Evolutionary conservation across 805 yeast species (phyloP), one percentile per base, ranked within the genome.

Genomic region (Ogataea salicorniae): DNA sequence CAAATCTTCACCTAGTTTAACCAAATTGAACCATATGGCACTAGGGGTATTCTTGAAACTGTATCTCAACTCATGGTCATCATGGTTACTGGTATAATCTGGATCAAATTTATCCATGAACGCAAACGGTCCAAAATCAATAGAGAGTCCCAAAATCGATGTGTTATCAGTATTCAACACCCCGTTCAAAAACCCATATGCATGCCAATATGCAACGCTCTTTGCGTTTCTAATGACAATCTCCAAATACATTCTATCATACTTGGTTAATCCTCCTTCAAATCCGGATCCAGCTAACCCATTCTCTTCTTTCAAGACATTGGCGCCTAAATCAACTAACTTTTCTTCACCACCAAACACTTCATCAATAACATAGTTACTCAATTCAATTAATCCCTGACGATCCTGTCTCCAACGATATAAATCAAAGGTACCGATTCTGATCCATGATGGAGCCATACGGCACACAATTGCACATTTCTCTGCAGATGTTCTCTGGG

Each of bases 51-150:
- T 89, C n/a, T 76, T 75, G 67, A 84, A 91, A 7, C 89, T 79
- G 63, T 94, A 92, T 40, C 97, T 72, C 16, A 71, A 62, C 42
- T 71, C 68, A 39, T 74, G 76, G 64, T 94, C 99, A 60, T 90
- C 97, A 47, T 88, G 89, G 61, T 94, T 92, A 2, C 98, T 92
- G 0, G 97, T 87, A 60, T 76, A 92, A 42, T 75, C 66, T 15
- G 95, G 91, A 58, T 88, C 83, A 61, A 84, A 92, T 41, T 77
- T 79, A 60, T 91, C 97, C 84, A 91, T 77, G 50, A 90, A 85
- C 17, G 95, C 87, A 68, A 87, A 94, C 0, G 99, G 98, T 3
- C 98, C 99, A 65, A 84, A 94, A 66, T 92, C 99, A 66, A 94
- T 78, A 0, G 96, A 79, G 11, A 90, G 70, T 0, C 99, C 99